Evolutionary conservation across 192 early-diverging fungal genomes (phyloP).

Genomic region (Coemansia reversa): DNA sequence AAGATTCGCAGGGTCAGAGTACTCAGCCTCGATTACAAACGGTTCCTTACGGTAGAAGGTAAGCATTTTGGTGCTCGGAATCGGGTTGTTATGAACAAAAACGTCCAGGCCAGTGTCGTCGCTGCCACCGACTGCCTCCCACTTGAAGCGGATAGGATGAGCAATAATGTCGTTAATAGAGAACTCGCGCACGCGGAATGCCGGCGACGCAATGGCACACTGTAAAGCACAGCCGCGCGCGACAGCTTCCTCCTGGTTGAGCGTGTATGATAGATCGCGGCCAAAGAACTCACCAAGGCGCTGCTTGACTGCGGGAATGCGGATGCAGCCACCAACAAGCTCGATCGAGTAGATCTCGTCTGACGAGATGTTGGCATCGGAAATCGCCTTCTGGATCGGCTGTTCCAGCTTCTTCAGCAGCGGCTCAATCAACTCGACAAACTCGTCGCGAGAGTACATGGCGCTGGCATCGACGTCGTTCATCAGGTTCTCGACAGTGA

Average conservation of each 20-base stretch:
- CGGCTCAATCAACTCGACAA: constrained; percentile 76
- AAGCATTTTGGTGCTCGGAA: constrained; percentile 89
- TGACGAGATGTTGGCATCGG: constrained; percentile 66
- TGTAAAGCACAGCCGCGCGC: constrained; percentile 94
- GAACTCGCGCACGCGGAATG: constrained; percentile 98
- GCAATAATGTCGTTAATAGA: constrained; percentile 83
- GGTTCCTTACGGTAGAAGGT: constrained; percentile 87
- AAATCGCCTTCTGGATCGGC: constrained; percentile 76
- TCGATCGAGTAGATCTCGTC: constrained; percentile 94
- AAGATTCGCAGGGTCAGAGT: constrained; percentile 65
- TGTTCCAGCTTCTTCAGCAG: constrained; percentile 68
- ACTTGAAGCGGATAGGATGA: constrained; percentile 88
- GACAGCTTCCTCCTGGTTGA: constrained; percentile 98
- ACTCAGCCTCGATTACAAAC: constrained; percentile 80
- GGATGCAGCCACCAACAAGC: constrained; percentile 90
- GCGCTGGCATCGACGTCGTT: constrained; percentile 92
- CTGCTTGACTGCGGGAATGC: constrained; percentile 92
- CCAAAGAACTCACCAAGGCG: constrained; percentile 85
- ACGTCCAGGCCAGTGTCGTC: constrained; percentile 84
- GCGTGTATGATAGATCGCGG: constrained; percentile 83
- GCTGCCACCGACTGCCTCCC: constrained; percentile 62
- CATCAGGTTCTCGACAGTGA: constrained; percentile 96
- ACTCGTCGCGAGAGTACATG: constrained; percentile 80
- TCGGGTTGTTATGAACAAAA: constrained; percentile 80
- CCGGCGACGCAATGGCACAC: constrained; percentile 95